Percentiles rank a stretch among this genome's conserved stretches.
phyloP scores from a whole-genome alignment of 179 eudicot genomes.

The Nepenthes alata region DNA sequence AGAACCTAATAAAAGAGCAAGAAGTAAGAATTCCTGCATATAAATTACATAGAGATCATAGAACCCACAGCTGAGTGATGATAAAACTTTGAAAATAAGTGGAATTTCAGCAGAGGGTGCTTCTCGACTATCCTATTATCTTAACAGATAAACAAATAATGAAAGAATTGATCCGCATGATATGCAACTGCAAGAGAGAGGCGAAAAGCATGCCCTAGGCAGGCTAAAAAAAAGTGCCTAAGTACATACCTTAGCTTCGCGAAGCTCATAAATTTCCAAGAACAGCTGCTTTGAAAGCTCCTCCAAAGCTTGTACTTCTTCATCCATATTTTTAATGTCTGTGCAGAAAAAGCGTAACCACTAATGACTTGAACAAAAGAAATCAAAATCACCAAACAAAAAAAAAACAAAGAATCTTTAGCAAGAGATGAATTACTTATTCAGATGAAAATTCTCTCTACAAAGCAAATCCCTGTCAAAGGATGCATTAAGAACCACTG shows the following conservation, averaged over 20 bases:
- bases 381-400: not conserved
- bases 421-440: not conserved
- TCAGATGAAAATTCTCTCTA: too few relatives aligned
- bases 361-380: not conserved
- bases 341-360: not conserved
- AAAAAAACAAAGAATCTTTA: not conserved
- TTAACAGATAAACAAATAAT: too few relatives aligned
- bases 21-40: too few relatives aligned
- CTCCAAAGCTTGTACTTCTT: slow-evolving; percentile 86
- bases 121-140: too few relatives aligned
- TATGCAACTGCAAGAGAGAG: not conserved
- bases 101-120: too few relatives aligned
- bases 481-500: slow-evolving; percentile 6
- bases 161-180: too few relatives aligned
- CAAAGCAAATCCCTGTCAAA: too few relatives aligned
- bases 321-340: slow-evolving; percentile 78
- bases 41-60: too few relatives aligned
- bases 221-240: not conserved
- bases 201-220: too few relatives aligned
- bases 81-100: too few relatives aligned
- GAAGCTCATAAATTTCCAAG: slow-evolving; percentile 91
- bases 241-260: slow-evolving; percentile 80
- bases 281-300: slow-evolving; percentile 93
- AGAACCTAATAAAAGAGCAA: too few relatives aligned
- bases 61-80: too few relatives aligned